phyloP scores from a whole-genome alignment of 2,329 filamentous ascomycete species.

The Xylaria polymorpha region DNA sequence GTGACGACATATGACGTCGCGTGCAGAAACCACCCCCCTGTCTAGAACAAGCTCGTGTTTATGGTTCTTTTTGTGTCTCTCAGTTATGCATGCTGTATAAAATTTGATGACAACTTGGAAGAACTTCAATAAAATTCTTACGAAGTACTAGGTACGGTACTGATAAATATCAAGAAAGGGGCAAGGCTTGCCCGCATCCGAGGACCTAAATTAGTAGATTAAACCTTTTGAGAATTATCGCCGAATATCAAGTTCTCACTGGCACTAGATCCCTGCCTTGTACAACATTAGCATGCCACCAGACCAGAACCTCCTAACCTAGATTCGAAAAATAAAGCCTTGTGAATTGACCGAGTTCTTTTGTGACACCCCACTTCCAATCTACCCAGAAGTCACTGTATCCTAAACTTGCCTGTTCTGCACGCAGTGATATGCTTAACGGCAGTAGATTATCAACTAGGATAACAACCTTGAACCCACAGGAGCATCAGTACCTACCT shows the following conservation, averaged over 20 bases:
- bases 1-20: conserved; percentile 38
- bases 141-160: background rate
- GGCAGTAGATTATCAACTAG: background rate
- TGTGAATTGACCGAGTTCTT: background rate
- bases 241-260: conserved; percentile 6
- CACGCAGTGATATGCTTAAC: background rate
- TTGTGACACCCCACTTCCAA: conserved; percentile 3
- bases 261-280: conserved; percentile 23
- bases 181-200: background rate
- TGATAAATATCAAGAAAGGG: background rate
- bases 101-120: background rate
- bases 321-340: background rate
- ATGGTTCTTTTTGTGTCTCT: conserved; percentile 3
- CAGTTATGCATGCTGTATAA: conserved; percentile 8
- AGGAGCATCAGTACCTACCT: background rate
- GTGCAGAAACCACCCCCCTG: conserved; percentile 3
- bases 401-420: background rate
- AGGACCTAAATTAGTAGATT: conserved; percentile 1
- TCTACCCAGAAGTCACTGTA: background rate
- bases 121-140: no score
- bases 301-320: background rate
- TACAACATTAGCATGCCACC: conserved; percentile 11
- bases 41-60: conserved; percentile 4
- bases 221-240: background rate
- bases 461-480: background rate